A percentile compares a stretch with the other conserved stretches of the same genome.
These are phyloP conservation scores for Plectranthus barbatus DNA, from an alignment of 257 asterid species.

Conservation along the genomic window DNA sequence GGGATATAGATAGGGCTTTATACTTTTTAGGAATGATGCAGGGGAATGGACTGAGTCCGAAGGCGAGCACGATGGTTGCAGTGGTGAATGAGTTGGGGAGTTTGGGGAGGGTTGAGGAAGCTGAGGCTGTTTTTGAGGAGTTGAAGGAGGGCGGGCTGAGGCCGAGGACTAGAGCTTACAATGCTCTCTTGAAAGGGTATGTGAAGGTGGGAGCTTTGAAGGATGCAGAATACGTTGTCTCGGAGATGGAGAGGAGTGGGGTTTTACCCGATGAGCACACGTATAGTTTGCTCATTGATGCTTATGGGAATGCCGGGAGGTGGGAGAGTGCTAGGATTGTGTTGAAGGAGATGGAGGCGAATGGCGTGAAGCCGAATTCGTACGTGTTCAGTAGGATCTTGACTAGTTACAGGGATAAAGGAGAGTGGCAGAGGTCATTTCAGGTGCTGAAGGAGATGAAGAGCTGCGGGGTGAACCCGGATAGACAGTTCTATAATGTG, in stretches of 20 bases:
- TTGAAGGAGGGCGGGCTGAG: constrained; percentile 74
- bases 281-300: constrained; percentile 83
- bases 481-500: constrained; percentile 75
- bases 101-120: constrained; percentile 80
- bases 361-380: constrained; percentile 61
- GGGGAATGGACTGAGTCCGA: constrained; percentile 74
- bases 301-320: constrained; percentile 89
- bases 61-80: constrained; percentile 50
- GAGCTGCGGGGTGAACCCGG: constrained; percentile 64
- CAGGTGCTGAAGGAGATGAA: constrained; percentile 94
- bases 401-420: constrained; percentile 76
- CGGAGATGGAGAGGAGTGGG: constrained; percentile 76
- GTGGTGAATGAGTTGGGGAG: constrained; percentile 63
- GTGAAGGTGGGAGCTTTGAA: constrained; percentile 68
- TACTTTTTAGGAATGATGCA: constrained; percentile 61
- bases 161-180: constrained; percentile 88
- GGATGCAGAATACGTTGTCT: constrained; percentile 75
- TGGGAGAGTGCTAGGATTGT: constrained; percentile 95
- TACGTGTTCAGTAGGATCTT: constrained; percentile 70
- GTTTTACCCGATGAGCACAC: constrained; percentile 81
- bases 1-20: constrained; percentile 63
- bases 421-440: constrained; percentile 95
- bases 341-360: constrained; percentile 79
- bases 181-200: constrained; percentile 80
- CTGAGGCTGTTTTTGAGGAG: constrained; percentile 90